Base-by-base conservation (phyloP, 257 asterid species). In the Nicotiana noctiflora region DNA sequence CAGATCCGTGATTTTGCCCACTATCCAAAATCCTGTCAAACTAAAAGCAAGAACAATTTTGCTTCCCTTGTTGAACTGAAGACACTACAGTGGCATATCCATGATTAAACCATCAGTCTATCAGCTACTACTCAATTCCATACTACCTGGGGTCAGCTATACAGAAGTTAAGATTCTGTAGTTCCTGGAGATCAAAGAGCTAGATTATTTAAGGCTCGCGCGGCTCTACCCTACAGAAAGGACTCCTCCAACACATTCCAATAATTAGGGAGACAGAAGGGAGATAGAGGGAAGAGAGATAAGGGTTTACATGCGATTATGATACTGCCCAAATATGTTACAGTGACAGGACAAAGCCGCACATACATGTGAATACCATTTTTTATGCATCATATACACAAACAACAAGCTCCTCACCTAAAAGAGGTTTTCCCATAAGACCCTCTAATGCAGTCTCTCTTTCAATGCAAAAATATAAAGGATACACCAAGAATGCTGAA, bases 1-100 rank as follows among this genome's bases (percentile, higher is more conserved):
- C 77, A 19, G n/a, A 11, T 23, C 23, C 49, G 21, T 46, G 10
- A 70, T 44, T 21, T 44, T 44, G 49, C 21, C 77, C 29, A 29
- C 77, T 70, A 70, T 72, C 37, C 77, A 72, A 44, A 40, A 37
- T 40, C 76, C 56, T 40, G 40, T 68, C 76, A 68, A 68, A 19
- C 56, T 21, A 46, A 72, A 40, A 72, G 12, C 77, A 72, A 72
- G 37, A n/a, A 46, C 21, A 13, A 21, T 46, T 40, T 46, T 46
- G 77, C 59, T 72, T 72, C 77, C 12, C 7, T 72, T 37, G 13
- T 44, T 70, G 13, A 40, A 70, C 34, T 21, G 77, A 44, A 44
- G 77, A 70, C 15, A 56, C 7, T 40, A 44, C 59, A 70, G 59
- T 44, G 21, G 19, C 34, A 19, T 70, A 19, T 70, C 57, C 5